Base-by-base conservation (phyloP, 2,329 filamentous ascomycete genomes). In the Phyllosticta citribraziliensis region DNA sequence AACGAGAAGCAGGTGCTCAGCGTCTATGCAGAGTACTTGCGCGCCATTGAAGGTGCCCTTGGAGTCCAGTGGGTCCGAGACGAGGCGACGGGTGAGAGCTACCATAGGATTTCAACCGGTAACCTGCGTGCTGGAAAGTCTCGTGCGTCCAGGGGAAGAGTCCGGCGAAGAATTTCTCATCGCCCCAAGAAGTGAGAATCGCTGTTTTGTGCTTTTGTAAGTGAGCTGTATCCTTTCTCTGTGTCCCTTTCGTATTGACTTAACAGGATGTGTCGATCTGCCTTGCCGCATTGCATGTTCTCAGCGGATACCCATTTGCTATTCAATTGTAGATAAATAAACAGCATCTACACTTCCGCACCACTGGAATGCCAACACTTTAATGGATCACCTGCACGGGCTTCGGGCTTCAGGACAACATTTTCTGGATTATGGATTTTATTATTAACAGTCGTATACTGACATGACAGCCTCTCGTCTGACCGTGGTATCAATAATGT, bases 11-110 rank as follows among this genome's bases (percentile, higher is more conserved):
- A 12, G 9, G 6, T 60, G 2, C 25, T 56, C 17, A 12, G 55
- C 2, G 33, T 19, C 6, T 56, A 52, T 12, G n/a, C 25, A 4
- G 58, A 20, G 9, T 53, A 60, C 5, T 24, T 51, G 20, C 24
- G 25, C 2, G 33, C n/a, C 25, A 56, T 60, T 4, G 58, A 60
- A 30, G 35, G 14, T 3, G 24, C 14, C n/a, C 55, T 25, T 17
- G 25, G 40, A 3, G 58, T 56, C n/a, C 25, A 60, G 40, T 60
- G 58, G 58, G 58, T 60, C 1, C 55, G 58, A 47, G 58, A 60
- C 10, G 40, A 52, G 53, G 1, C 3, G 14, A 17, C 52, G 6
- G 58, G 53, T 10, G 52, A 6, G 2, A 47, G 58, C 3, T 52
- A 35, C 27, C 58, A 60, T 25, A 40, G 40, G n/a, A 30, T 60